Conservation (phyloP, 148 eudicot genomes). For the Mesembryanthemum crystallinum region DNA sequence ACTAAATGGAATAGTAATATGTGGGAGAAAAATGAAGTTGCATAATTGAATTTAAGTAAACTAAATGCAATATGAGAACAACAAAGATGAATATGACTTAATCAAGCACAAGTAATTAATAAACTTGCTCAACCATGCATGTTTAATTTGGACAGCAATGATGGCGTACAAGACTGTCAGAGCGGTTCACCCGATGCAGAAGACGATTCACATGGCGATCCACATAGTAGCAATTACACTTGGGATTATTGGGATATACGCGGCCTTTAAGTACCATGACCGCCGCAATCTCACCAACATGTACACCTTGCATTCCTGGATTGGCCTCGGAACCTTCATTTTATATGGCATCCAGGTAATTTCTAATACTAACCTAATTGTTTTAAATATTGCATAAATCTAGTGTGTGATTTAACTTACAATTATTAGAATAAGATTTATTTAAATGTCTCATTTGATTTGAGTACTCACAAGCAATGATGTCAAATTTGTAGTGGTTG, state of each 20-base stretch:
- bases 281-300: conserved; percentile 31
- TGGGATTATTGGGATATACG: conserved; percentile 68
- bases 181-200: conserved; percentile 37
- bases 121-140: not conserved
- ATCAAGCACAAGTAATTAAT: no score
- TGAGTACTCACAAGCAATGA: no score
- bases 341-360: conserved; percentile 70
- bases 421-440: no score
- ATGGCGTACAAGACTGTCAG: conserved; percentile 67
- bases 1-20: no score
- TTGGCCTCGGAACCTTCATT: conserved; percentile 70
- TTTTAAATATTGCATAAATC: no score
- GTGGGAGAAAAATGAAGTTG: no score
- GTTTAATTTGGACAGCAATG: conserved; percentile 38
- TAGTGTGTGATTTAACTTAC: no score
- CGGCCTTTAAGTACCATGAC: conserved; percentile 66
- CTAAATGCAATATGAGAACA: no score
- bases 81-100: no score
- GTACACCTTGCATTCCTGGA: conserved; percentile 82
- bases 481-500: conserved; percentile 51
- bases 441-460: no score
- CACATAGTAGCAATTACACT: conserved; percentile 52
- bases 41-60: no score
- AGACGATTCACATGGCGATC: conserved; percentile 42
- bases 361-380: no score